Evolutionary conservation across 139 green algal genomes (phyloP).

Genomic region (Chlorella sp.): DNA sequence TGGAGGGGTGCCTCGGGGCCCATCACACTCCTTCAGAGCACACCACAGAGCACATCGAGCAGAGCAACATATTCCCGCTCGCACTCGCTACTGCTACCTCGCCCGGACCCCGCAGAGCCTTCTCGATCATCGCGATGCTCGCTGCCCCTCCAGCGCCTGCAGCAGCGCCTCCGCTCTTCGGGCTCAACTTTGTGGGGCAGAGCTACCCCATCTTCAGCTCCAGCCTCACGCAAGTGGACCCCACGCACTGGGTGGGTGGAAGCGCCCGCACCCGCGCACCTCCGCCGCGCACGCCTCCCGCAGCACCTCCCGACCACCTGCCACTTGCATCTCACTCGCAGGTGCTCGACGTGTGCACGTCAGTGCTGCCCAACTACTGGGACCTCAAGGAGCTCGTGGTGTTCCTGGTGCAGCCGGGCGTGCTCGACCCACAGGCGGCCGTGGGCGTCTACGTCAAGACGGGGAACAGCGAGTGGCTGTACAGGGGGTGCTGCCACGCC

Average conservation of each 20-base stretch:
- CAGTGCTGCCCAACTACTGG: not conserved
- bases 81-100: no score
- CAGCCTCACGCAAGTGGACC: not conserved
- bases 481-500: slow-evolving; percentile 45
- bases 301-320: not conserved
- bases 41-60: no score
- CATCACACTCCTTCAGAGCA: no score
- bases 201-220: not conserved
- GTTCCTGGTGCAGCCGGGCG: not conserved
- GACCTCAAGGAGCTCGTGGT: not conserved
- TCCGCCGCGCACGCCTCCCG: not conserved
- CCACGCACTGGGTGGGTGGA: not conserved
- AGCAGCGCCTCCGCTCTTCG: not conserved
- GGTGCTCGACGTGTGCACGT: not conserved
- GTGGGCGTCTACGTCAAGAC: slow-evolving; percentile 47
- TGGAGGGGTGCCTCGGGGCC: no score
- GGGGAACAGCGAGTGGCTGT: slow-evolving; percentile 35
- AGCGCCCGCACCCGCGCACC: not conserved
- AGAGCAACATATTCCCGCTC: no score
- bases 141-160: not conserved
- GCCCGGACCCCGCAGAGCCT: no score
- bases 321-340: not conserved
- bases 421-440: slow-evolving; percentile 5
- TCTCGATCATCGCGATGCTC: no score
- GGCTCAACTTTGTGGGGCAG: not conserved